phyloP scores from a whole-genome alignment of 192 early-diverging fungal species.

The Geosiphon pyriformis region DNA sequence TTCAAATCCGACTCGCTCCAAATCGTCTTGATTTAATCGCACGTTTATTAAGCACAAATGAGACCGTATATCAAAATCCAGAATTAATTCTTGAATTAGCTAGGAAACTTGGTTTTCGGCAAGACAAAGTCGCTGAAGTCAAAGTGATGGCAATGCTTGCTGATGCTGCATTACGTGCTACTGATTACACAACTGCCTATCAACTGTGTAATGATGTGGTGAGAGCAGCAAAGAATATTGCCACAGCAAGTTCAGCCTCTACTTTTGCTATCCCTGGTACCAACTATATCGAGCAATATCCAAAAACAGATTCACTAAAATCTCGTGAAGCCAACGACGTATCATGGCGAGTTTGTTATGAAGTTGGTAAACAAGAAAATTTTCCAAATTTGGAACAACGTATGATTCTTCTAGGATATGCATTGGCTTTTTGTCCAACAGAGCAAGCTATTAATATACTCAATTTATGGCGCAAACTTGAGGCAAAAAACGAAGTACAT shows the following conservation, averaged over 20 bases:
- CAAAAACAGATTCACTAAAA: too few species aligned
- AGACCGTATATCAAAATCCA: conserved; percentile 44
- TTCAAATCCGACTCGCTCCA: conserved; percentile 61
- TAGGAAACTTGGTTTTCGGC: conserved; percentile 42
- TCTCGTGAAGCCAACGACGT: conserved; percentile 31
- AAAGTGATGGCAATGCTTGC: conserved; percentile 58
- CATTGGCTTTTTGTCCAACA: conserved; percentile 47
- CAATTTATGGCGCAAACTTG: conserved; percentile 39
- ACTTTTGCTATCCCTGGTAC: conserved; percentile 15
- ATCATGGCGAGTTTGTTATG: conserved; percentile 35
- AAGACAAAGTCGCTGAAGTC: conserved; percentile 46
- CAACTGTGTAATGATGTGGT: conserved; percentile 56
- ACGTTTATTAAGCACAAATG: conserved; percentile 48
- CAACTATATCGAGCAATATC: background rate
- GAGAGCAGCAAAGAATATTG: conserved; percentile 33
- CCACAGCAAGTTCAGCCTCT: conserved; percentile 24
- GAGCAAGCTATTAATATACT: conserved; percentile 40
- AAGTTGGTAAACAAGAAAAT: conserved; percentile 38
- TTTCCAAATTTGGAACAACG: conserved; percentile 40
- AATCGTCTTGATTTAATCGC: conserved; percentile 58
- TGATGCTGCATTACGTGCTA: conserved; percentile 51
- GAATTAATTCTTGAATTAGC: conserved; percentile 53
- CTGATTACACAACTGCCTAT: conserved; percentile 48
- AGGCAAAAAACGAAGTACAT: conserved; percentile 17
- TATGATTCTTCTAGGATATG: conserved; percentile 48